Evolutionary conservation across 2,329 filamentous ascomycete species (phyloP).

Genomic region (Epichloe sp.): DNA sequence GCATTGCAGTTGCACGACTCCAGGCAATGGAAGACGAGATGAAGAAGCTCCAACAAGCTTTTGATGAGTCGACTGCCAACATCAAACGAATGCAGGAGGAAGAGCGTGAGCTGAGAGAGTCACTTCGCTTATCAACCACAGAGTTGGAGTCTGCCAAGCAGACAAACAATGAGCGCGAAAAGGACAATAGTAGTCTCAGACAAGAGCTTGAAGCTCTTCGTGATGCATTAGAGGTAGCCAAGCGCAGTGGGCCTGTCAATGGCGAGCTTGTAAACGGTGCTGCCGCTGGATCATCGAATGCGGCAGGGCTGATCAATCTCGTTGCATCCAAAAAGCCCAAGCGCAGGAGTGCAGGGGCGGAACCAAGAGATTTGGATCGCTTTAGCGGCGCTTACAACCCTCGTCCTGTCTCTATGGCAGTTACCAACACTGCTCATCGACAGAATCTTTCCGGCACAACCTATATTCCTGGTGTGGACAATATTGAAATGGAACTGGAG

Average conservation of each 20-base stretch:
- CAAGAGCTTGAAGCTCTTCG: constrained; percentile 84
- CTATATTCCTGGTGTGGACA: constrained; percentile 72
- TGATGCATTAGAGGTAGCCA: constrained; percentile 82
- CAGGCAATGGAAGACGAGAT: constrained; percentile 92
- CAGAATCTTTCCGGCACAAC: constrained; percentile 62
- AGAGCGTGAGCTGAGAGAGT: constrained; percentile 74
- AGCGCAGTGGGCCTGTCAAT: constrained; percentile 62
- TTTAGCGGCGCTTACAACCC: constrained; percentile 91
- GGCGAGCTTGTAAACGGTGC: constrained; percentile 37
- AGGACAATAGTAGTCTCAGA: constrained; percentile 71
- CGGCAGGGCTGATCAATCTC: constrained; percentile 82
- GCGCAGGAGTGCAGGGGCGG: constrained; percentile 78
- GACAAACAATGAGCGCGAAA: constrained; percentile 63
- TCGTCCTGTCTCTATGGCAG: constrained; percentile 89
- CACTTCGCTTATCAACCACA: constrained; percentile 61
- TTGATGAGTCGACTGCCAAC: constrained; percentile 80
- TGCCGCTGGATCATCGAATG: constrained; percentile 33
- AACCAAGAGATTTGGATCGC: constrained; percentile 73
- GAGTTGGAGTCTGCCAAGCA: constrained; percentile 72
- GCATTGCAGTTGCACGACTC: constrained; percentile 83
- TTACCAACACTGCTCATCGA: constrained; percentile 52
- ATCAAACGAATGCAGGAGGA: constrained; percentile 93
- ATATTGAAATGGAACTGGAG: constrained; percentile 90
- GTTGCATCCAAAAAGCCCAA: constrained; percentile 97
- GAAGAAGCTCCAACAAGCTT: constrained; percentile 75